These are phyloP conservation scores for Pleoardoris graminearum DNA, from an alignment of 2,329 filamentous ascomycete species.

Conservation along the genomic window DNA sequence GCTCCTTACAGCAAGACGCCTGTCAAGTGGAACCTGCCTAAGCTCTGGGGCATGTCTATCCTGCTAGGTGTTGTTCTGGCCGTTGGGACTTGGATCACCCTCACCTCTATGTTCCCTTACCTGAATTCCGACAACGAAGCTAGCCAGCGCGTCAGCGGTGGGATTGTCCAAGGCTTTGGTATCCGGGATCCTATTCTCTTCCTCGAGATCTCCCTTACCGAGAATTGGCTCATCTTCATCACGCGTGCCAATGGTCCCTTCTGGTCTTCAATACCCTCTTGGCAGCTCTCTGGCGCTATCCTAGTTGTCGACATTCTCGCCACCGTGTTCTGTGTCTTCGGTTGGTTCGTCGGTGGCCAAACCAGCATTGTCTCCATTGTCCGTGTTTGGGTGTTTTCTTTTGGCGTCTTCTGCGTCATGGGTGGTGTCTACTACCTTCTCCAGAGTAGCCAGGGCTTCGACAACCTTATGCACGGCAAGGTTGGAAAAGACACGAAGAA, in stretches of 20 bases:
- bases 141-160: constrained; percentile 65
- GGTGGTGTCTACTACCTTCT: constrained; percentile 78
- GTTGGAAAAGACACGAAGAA: constrained; percentile 82
- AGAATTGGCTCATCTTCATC: constrained; percentile 98
- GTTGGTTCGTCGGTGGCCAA: constrained; percentile 72
- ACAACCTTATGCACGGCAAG: constrained; percentile 93
- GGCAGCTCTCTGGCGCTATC: constrained; percentile 79
- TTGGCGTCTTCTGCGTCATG: constrained; percentile 85
- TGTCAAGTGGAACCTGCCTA: constrained; percentile 94
- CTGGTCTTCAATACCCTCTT: constrained; percentile 87
- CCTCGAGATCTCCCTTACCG: constrained; percentile 85
- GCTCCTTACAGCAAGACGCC: constrained; percentile 82
- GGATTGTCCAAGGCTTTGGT: constrained; percentile 90
- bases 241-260: constrained; percentile 90
- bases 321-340: constrained; percentile 83
- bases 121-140: constrained; percentile 33
- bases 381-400: constrained; percentile 89
- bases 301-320: constrained; percentile 80
- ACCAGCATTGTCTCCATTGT: constrained; percentile 83
- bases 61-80: constrained; percentile 81
- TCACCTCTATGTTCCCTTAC: constrained; percentile 76
- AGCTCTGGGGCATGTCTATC: constrained; percentile 91
- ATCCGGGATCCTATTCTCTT: constrained; percentile 80
- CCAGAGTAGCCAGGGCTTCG: constrained; percentile 78
- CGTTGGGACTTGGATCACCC: constrained; percentile 82